A percentile compares a stretch with the other conserved stretches of the same genome.
Evolutionary conservation across 2,329 filamentous ascomycete species (phyloP).

Genomic region (Bipolaris bicolor): DNA sequence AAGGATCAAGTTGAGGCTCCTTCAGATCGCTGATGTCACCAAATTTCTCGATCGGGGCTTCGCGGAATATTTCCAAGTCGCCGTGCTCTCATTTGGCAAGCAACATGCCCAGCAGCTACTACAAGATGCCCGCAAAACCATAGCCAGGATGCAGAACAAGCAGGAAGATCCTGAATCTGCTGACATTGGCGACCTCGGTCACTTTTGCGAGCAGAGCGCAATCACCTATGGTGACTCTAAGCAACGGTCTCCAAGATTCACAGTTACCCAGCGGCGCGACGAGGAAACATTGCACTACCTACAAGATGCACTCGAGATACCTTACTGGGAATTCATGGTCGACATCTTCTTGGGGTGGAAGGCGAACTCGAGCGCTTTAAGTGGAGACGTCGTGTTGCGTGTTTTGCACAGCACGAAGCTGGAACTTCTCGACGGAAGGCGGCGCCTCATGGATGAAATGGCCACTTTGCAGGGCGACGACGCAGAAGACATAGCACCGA

Average conservation of each 20-base stretch:
- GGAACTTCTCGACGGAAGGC: background rate
- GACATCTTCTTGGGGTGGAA: background rate
- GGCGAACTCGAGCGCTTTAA: background rate
- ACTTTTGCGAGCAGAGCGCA: background rate
- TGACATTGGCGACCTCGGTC: background rate
- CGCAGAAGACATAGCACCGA: background rate
- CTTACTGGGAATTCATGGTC: constrained; percentile 1
- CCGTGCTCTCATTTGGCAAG: background rate
- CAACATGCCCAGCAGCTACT: background rate
- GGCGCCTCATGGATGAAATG: background rate
- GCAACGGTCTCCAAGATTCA: background rate
- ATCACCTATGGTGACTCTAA: background rate
- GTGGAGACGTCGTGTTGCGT: background rate
- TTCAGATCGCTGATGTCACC: background rate
- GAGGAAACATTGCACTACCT: background rate
- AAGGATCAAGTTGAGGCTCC: background rate
- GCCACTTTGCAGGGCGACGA: background rate
- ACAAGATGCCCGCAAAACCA: background rate
- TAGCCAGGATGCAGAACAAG: background rate
- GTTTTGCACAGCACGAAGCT: background rate
- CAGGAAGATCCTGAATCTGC: background rate
- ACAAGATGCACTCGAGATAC: background rate
- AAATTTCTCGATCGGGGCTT: background rate
- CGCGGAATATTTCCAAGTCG: background rate
- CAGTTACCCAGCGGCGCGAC: background rate